Evolutionary conservation across 202 grass and related monocot species (phyloP), one percentile per base, ranked within the genome.

Genomic region (Cymbopogon flexuosus): DNA sequence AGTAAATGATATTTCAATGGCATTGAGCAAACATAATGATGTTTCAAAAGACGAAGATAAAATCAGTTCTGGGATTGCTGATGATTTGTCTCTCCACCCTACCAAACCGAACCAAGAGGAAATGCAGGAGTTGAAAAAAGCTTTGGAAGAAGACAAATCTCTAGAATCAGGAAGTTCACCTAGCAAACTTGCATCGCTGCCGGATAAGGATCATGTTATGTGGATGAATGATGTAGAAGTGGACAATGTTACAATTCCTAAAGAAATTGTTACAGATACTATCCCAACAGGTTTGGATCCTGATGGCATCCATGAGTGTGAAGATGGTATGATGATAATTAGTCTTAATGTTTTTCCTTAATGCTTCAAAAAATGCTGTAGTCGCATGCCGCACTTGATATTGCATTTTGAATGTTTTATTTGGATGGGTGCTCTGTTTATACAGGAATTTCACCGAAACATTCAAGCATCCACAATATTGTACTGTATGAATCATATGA

Each of bases 41-140:
- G 68, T 97, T 84, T 86, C 81, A 79, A 82, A 89, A 85, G 58
- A 61, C 29, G 10, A 66, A 43, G 81, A 90, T 85, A 77, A 72
- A 79, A 49, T 65, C 37, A 52, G 60, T 78, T 83, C 41, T 68
- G 31, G 70, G 35, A 37, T 56, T 62, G 39, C 65, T 81, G 86
- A 86, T 79, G 81, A 91, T 70, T 86, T 80, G 6, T 87, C 87
- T 76, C 39, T 80, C 40, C 73, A 57, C 8, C n/a, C 45, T 57
- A 64, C 60, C 51, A 41, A 71, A 62, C 22, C 40, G 9, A 78
- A 72, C 68, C 46, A 76, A 84, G 75, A 76, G 70, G 75, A 81
- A 47, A 62, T 61, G 1, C 70, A 66, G 15, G 52, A 83, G 39
- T 72, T 18, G 34, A 36, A 72, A 34, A 46, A 81, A 54, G 69